phyloP scores from a whole-genome alignment of 2,329 filamentous ascomycete genomes.

The Colletotrichum spaethianum region DNA sequence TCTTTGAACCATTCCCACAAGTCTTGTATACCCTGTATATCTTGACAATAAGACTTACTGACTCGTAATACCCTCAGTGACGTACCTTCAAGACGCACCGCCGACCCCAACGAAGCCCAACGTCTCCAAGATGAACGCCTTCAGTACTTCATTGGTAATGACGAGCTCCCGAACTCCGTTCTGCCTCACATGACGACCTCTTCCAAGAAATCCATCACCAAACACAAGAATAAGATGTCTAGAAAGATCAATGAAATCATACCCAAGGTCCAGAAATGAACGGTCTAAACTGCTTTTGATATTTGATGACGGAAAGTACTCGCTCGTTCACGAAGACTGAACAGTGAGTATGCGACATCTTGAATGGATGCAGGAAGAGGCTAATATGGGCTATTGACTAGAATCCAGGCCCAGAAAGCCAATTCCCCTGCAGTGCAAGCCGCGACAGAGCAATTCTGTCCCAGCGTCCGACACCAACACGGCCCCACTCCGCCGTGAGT shows the following conservation, averaged over 20 bases:
- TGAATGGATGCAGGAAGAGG: neutral
- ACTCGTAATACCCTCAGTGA: neutral
- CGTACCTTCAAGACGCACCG: neutral
- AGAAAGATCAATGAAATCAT: conserved; percentile 1
- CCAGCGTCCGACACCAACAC: neutral
- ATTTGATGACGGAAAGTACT: neutral
- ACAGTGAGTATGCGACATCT: neutral
- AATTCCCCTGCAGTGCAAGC: neutral
- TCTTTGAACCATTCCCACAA: no score
- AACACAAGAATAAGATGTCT: neutral
- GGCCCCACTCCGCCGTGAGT: neutral
- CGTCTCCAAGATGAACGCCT: neutral
- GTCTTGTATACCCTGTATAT: accelerated
- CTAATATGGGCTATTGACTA: neutral
- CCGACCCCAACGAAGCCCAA: neutral
- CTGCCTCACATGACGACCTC: neutral
- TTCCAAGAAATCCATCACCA: neutral
- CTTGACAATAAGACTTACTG: neutral
- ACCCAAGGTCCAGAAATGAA: neutral
- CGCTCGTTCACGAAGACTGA: neutral
- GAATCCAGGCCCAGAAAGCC: neutral
- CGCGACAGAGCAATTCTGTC: neutral
- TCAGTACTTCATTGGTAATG: neutral
- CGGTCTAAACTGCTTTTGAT: neutral
- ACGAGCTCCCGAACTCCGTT: neutral